phyloP scores from a whole-genome alignment of 179 eudicot species.

The Beta corolliflora region DNA sequence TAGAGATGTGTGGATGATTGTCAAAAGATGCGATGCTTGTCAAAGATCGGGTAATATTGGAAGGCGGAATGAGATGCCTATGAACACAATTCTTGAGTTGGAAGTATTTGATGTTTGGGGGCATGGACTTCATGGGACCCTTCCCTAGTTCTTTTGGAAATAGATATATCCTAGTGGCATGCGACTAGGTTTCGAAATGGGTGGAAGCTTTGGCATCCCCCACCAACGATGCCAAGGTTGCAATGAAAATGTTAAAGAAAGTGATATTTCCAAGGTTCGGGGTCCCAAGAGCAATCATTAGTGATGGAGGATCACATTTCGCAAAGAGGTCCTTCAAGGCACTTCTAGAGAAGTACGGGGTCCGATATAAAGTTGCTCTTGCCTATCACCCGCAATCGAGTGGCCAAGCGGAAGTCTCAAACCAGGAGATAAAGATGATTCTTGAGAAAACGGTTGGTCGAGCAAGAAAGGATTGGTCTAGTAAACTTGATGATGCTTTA shows the following conservation, averaged over 20 bases:
- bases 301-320: slow-evolving; percentile 18
- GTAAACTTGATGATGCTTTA: background rate
- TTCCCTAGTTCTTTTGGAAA: no score
- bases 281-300: background rate
- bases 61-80: no score
- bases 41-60: no score
- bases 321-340: background rate
- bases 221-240: background rate
- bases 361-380: background rate
- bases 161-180: no score
- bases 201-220: background rate
- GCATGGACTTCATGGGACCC: no score
- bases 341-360: background rate
- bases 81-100: no score
- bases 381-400: slow-evolving; percentile 15
- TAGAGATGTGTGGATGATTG: no score
- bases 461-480: slow-evolving; percentile 9
- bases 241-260: background rate
- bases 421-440: background rate
- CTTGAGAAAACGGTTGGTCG: background rate
- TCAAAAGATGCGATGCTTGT: no score
- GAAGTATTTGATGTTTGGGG: no score
- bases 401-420: background rate
- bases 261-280: background rate
- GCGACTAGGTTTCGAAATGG: no score